These are phyloP conservation scores for Xylaria cubensis DNA, from an alignment of 495 filamentous ascomycete species.

Conservation along the genomic window DNA sequence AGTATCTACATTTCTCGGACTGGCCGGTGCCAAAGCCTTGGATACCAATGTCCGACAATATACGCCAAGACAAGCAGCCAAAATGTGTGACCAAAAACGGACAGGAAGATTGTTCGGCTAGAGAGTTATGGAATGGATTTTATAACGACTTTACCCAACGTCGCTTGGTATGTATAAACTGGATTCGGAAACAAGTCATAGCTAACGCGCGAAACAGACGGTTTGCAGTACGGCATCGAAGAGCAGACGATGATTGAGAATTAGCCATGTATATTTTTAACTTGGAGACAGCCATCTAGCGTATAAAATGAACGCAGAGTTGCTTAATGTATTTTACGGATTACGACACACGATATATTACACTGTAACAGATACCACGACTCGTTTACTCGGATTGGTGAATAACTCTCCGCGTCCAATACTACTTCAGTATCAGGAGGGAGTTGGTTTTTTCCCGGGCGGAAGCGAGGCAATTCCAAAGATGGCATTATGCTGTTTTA, in stretches of 20 bases:
- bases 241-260: constrained; percentile 23
- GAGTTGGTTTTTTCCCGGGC: not conserved
- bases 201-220: constrained; percentile 33
- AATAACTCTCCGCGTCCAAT: not conserved
- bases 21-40: constrained; percentile 84
- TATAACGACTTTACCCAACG: constrained; percentile 71
- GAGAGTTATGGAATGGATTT: constrained; percentile 72
- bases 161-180: constrained; percentile 59
- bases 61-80: constrained; percentile 64
- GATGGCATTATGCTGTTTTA: not conserved
- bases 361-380: constrained; percentile 22
- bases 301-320: constrained; percentile 3
- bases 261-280: not conserved
- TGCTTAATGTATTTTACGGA: constrained; percentile 13
- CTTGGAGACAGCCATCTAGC: not conserved
- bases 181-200: not conserved
- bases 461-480: not conserved
- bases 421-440: not conserved
- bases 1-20: constrained; percentile 81
- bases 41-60: constrained; percentile 65
- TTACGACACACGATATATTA: constrained; percentile 24
- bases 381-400: not conserved
- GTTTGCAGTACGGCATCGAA: constrained; percentile 36
- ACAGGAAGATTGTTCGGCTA: constrained; percentile 62
- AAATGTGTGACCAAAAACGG: constrained; percentile 52